A percentile compares a stretch with the other conserved stretches of the same genome.
Evolutionary conservation across 768 basidiomycete species (phyloP).

Genomic region (Cyclocybe aegerita): DNA sequence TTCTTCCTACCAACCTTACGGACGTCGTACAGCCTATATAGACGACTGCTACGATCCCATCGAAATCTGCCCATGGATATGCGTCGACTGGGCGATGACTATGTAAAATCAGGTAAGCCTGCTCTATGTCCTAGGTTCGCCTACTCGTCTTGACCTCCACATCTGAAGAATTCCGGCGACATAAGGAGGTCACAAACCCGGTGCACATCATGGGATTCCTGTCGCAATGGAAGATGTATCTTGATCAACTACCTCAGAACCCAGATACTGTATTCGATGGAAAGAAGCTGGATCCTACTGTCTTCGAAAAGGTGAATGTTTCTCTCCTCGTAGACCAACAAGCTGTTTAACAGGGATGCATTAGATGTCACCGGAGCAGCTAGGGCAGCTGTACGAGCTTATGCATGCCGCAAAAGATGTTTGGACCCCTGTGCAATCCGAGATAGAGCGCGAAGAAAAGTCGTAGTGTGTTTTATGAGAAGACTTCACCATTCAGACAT

Average conservation of each 20-base stretch:
- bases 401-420: constrained; percentile 90
- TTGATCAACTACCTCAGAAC: constrained; percentile 65
- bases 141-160: not conserved
- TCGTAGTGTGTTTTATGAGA: constrained; percentile 8
- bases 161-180: constrained; percentile 78
- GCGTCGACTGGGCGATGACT: constrained; percentile 82
- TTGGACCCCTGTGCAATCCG: constrained; percentile 61
- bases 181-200: constrained; percentile 78
- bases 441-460: constrained; percentile 14
- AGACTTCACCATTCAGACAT: no score
- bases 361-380: constrained; percentile 87
- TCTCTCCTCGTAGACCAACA: not conserved
- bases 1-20: not conserved
- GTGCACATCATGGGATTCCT: constrained; percentile 93
- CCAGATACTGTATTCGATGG: constrained; percentile 52
- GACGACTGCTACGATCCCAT: constrained; percentile 80
- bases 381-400: constrained; percentile 92
- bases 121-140: not conserved
- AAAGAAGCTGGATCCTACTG: constrained; percentile 65
- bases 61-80: constrained; percentile 71
- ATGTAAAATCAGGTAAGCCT: constrained; percentile 72
- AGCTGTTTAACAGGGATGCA: no score
- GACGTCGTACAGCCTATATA: constrained; percentile 60
- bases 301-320: constrained; percentile 71
- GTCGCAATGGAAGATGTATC: constrained; percentile 92